These are phyloP conservation scores for Diaporthe vaccinii DNA, from an alignment of 2,329 filamentous ascomycete species.

Conservation along the genomic window DNA sequence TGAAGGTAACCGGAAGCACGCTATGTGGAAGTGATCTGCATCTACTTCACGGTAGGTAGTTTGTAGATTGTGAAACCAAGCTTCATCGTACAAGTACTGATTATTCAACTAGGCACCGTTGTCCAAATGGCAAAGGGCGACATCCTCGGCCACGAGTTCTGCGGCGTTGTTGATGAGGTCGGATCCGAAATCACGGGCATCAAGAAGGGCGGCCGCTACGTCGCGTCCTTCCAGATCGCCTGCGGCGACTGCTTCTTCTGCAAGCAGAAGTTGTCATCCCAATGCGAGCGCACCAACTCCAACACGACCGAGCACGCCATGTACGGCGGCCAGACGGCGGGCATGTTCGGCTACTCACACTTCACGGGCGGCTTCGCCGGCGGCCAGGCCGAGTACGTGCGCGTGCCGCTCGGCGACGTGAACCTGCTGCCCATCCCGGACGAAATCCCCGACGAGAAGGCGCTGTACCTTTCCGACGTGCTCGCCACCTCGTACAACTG, in stretches of 20 bases:
- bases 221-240: slow-evolving; percentile 89
- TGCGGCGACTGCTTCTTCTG: slow-evolving; percentile 82
- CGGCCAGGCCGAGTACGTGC: slow-evolving; percentile 88
- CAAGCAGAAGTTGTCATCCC: slow-evolving; percentile 81
- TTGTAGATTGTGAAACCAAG: not conserved
- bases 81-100: not conserved
- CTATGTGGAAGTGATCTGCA: slow-evolving; percentile 72
- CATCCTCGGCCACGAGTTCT: slow-evolving; percentile 76
- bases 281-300: slow-evolving; percentile 84
- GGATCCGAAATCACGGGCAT: slow-evolving; percentile 68
- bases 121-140: slow-evolving; percentile 74
- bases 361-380: slow-evolving; percentile 91
- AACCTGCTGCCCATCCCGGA: slow-evolving; percentile 86
- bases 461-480: slow-evolving; percentile 84
- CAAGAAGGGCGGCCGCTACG: slow-evolving; percentile 76
- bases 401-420: slow-evolving; percentile 84
- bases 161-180: slow-evolving; percentile 67
- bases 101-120: slow-evolving; percentile 54
- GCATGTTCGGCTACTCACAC: slow-evolving; percentile 80
- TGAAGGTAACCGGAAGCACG: slow-evolving; percentile 78
- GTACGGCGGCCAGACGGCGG: slow-evolving; percentile 84
- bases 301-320: slow-evolving; percentile 79
- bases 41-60: slow-evolving; percentile 62
- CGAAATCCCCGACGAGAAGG: slow-evolving; percentile 87
- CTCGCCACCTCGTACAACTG: slow-evolving; percentile 84